phyloP scores from a whole-genome alignment of 345 rosid genomes.

The Camelina hispida region DNA sequence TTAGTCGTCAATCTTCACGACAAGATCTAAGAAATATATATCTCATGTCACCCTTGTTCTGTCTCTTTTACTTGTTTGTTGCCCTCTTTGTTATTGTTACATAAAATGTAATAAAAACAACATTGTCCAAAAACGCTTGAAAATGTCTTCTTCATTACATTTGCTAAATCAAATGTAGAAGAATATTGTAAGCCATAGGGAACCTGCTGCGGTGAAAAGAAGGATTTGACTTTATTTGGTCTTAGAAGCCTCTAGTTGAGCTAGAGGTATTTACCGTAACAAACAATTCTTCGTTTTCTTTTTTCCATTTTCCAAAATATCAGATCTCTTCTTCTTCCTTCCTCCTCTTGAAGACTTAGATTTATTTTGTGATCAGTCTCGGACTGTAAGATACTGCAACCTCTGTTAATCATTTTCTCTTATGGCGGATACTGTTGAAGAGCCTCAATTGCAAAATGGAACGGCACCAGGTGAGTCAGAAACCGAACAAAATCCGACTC shows the following conservation, averaged over 20 bases:
- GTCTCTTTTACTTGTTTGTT: slow-evolving; percentile 11
- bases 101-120: slow-evolving; percentile 22
- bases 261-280: not conserved
- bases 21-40: slow-evolving; percentile 56
- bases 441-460: slow-evolving; percentile 56
- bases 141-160: not conserved
- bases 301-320: not conserved
- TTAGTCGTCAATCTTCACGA: slow-evolving; percentile 80
- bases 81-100: slow-evolving; percentile 23
- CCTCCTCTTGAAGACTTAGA: slow-evolving; percentile 17
- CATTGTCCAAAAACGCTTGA: not conserved
- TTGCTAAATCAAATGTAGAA: not conserved
- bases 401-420: not conserved
- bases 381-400: slow-evolving; percentile 13
- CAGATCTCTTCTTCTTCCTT: slow-evolving; percentile 37
- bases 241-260: slow-evolving; percentile 4
- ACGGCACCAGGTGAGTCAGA: slow-evolving; percentile 7
- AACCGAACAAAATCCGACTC: slow-evolving; percentile 32
- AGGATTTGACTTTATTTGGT: slow-evolving; percentile 19
- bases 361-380: slow-evolving; percentile 20
- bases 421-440: slow-evolving; percentile 56
- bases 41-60: not conserved
- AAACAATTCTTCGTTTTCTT: slow-evolving; percentile 6
- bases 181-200: too few species aligned
- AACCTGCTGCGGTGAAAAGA: slow-evolving; percentile 1